phyloP scores from a whole-genome alignment of 768 basidiomycete species.

The Trametes cinnabarina region DNA sequence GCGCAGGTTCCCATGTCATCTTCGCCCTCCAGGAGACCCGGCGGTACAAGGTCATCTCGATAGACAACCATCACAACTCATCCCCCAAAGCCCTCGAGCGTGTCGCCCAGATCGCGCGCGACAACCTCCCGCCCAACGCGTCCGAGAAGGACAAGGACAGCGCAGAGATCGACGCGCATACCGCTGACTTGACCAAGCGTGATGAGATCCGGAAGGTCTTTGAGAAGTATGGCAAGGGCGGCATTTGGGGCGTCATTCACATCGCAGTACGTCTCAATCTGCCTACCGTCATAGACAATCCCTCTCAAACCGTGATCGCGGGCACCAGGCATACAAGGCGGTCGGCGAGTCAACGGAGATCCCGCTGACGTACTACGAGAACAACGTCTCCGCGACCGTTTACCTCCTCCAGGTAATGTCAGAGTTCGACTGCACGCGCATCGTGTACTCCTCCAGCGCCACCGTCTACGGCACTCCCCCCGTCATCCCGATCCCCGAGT shows the following conservation, averaged over 20 bases:
- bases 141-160: conserved; percentile 69
- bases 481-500: conserved; percentile 89
- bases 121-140: conserved; percentile 63
- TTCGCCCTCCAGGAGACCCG: conserved; percentile 82
- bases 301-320: not conserved
- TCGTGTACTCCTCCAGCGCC: conserved; percentile 98
- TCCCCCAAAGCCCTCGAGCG: conserved; percentile 69
- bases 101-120: conserved; percentile 76
- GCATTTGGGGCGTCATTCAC: conserved; percentile 96
- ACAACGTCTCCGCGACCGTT: conserved; percentile 90
- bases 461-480: conserved; percentile 97
- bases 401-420: conserved; percentile 84
- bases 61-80: conserved; percentile 96
- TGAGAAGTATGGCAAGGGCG: conserved; percentile 79
- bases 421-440: conserved; percentile 75
- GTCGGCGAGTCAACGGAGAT: conserved; percentile 96
- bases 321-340: conserved; percentile 84
- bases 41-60: conserved; percentile 86
- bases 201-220: conserved; percentile 78
- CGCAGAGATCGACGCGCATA: conserved; percentile 65
- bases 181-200: conserved; percentile 72
- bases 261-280: conserved; percentile 79
- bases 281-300: no score
- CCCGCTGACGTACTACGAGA: conserved; percentile 88
- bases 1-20: conserved; percentile 88